Base-by-base conservation (phyloP, 1,284 basidiomycete genomes). In the Austroboletus niveus region DNA sequence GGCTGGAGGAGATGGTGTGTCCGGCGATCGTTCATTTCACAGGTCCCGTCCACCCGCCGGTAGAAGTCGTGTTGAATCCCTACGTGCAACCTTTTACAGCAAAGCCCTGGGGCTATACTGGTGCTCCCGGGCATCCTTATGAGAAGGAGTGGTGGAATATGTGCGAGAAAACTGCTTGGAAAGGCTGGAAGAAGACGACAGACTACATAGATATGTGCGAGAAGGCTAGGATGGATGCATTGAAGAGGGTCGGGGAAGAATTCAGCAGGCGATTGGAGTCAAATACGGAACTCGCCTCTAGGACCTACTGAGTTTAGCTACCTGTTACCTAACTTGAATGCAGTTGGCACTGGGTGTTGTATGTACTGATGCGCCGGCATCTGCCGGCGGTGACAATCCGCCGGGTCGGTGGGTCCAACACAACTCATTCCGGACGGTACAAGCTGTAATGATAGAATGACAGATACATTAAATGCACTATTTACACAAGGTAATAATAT, bases 41-140 rank as follows among this genome's bases (percentile, higher is more conserved):
- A 1, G 81, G 81, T 1, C 75, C 80, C 1, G 68, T 81, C 17
- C 69, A 81, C 60, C 80, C 80, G 1, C 57, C 61, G 4, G 49
- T 81, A 53, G 72, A 64, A 7, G 63, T 70, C 10, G 72, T 80
- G 5, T 57, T 82, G 56, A 80, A 81, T 58, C 76, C 77, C 1
- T 78, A 72, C 54, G 71, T 80, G 29, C 80, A 77, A 57, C 80
- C 79, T 4, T 78, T 68, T 53, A 76, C 75, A 1, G 70, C 77
- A 7, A 84, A 83, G 53, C 81, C 80, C 0, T 82, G 81, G 80
- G 80, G 80, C 2, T 82, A 80, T 54, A 69, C 75, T 0, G 77
- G 79, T 7, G 70, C 78, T 0, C 79, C 78, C 10, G 76, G 74
- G 7, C 75, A 83, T 56, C 79, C 81, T 0, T 79, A 72, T 56